Evolutionary conservation across 2,329 filamentous ascomycete species (phyloP), one percentile per base, ranked within the genome.

Genomic region (Diaporthe sp.): DNA sequence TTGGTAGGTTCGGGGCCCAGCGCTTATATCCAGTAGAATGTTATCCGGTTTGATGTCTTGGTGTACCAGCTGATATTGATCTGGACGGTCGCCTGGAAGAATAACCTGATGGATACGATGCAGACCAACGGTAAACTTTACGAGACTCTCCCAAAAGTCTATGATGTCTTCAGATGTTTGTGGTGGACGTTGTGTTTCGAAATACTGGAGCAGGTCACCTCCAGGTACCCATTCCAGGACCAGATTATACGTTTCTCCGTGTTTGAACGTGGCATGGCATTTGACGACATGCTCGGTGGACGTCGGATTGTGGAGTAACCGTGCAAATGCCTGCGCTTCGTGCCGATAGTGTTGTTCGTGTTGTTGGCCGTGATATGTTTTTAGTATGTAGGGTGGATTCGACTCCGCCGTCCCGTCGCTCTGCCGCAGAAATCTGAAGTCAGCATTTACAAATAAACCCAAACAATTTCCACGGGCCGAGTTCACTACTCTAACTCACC

Each of bases 1-100:
- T 2, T 44, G 60, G 2, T 62, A 62, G 4, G n/a, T n/a, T 10
- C 39, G 12, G 19, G n/a, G 7, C 25, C 8, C 2, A 28, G 60
- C 5, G 6, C n/a, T 3, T n/a, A 19, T 7, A 5, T 62, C 39
- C 13, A 81, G 55, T 80, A 81, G 58, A 65, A 78, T 28, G 61
- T 73, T 51, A n/a, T 76, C 58, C 25, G 65, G 51, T 70, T 51
- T 70, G 19, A 51, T 70, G 17, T 62, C 60, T 17, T 62, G 60
- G 31, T 62, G 60, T 9, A 62, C 60, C 13, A 62, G 22, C n/a
- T 62, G 60, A 4, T 62, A 62, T 44, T 44, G 37, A 19, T 44
- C 12, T 28, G 39, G 19, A 44, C 12, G n/a, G 6, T 62, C 60
- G 3, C 39, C 39, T 3, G n/a, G n/a, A 22, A 44, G 13, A 9